phyloP scores from a whole-genome alignment of 148 eudicot species.

The Heliamphora exappendiculata region DNA sequence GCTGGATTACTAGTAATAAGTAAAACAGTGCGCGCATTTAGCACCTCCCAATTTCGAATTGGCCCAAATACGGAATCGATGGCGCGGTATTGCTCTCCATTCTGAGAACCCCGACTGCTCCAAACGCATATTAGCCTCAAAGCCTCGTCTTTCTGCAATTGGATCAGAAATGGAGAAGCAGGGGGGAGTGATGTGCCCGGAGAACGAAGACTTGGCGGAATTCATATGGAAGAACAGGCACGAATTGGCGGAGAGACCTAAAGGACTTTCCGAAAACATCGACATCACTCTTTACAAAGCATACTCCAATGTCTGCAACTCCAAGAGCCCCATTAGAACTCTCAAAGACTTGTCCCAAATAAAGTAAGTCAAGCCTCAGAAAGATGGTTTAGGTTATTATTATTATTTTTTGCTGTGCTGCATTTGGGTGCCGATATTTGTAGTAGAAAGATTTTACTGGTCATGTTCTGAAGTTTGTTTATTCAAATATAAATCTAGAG shows the following conservation, averaged over 20 bases:
- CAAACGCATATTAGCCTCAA: too few relatives aligned
- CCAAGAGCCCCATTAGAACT: conserved; percentile 42
- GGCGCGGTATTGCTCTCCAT: too few relatives aligned
- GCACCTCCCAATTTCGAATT: too few relatives aligned
- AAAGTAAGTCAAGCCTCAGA: conserved; percentile 48
- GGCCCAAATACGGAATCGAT: too few relatives aligned
- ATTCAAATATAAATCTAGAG: too few relatives aligned
- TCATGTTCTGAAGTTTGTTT: too few relatives aligned
- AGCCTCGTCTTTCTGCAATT: too few relatives aligned
- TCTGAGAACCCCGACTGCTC: too few relatives aligned
- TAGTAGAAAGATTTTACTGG: too few relatives aligned
- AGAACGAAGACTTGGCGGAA: conserved; percentile 47
- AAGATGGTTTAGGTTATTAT: background rate
- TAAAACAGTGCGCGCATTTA: too few relatives aligned
- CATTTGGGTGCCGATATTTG: background rate
- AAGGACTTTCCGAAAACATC: conserved; percentile 39
- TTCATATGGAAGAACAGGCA: conserved; percentile 51
- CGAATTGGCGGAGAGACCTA: conserved; percentile 38
- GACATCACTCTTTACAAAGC: conserved; percentile 47
- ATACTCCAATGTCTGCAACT: conserved; percentile 38
- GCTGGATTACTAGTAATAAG: too few relatives aligned
- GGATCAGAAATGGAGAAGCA: conserved; percentile 28
- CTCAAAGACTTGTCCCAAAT: conserved; percentile 54
- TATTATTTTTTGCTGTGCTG: background rate
- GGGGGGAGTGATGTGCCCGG: conserved; percentile 37